Evolutionary conservation across 78 protist genomes (phyloP).

Genomic region (Speleostelium caveatum): DNA sequence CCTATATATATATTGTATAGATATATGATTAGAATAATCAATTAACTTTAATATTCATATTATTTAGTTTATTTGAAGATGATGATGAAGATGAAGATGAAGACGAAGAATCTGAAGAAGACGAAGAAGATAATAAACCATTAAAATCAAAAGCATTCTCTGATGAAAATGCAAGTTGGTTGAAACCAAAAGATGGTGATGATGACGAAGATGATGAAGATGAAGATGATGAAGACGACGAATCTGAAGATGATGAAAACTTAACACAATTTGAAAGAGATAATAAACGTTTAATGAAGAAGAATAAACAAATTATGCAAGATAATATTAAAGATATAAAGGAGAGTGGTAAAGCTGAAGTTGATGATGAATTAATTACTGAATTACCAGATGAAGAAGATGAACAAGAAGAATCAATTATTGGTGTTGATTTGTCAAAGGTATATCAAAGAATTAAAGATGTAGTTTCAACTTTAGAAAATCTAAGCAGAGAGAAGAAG

Average conservation of each 20-base stretch:
- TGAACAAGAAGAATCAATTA: background rate
- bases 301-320: too few relatives aligned
- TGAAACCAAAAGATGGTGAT: background rate
- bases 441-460: slow-evolving; percentile 84
- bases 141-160: background rate
- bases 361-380: background rate
- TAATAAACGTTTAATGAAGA: too few relatives aligned
- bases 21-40: too few relatives aligned
- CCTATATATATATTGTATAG: too few relatives aligned
- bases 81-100: too few relatives aligned
- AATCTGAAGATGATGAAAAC: slow-evolving; percentile 19
- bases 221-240: slow-evolving; percentile 54
- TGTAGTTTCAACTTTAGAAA: slow-evolving; percentile 38
- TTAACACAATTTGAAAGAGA: slow-evolving; percentile 37
- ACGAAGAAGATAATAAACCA: too few relatives aligned
- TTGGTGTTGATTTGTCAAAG: slow-evolving; percentile 65
- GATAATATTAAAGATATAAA: too few relatives aligned
- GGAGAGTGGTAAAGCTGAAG: too few relatives aligned
- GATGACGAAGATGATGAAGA: background rate
- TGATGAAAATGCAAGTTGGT: background rate
- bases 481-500: slow-evolving; percentile 71
- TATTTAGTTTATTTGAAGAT: too few relatives aligned
- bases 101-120: too few relatives aligned
- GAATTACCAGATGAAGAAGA: background rate
- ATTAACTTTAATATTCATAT: too few relatives aligned